Conservation (phyloP, 352 stramenopile species). For the Phytopythium mirpurense region DNA sequence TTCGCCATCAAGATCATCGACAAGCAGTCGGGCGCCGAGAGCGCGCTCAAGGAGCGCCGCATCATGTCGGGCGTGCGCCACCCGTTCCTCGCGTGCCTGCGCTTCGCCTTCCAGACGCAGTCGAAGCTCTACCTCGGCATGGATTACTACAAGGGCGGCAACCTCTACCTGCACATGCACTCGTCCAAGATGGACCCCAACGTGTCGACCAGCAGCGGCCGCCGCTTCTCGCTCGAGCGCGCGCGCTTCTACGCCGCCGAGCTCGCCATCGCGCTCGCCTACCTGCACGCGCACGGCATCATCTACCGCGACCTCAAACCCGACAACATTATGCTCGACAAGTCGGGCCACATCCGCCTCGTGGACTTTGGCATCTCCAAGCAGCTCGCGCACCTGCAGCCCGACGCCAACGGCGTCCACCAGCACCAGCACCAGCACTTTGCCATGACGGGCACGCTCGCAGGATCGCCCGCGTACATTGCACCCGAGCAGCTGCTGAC, state of each 20-base stretch:
- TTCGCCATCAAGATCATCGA: constrained; percentile 88
- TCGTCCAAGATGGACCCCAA: constrained; percentile 79
- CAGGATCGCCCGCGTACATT: constrained; percentile 83
- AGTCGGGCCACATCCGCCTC: constrained; percentile 82
- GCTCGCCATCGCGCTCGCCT: constrained; percentile 80
- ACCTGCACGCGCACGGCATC: constrained; percentile 83
- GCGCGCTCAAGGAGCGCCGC: constrained; percentile 64
- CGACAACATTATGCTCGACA: constrained; percentile 89
- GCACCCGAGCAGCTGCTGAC: constrained; percentile 78
- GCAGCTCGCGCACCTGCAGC: constrained; percentile 32
- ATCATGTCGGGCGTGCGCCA: constrained; percentile 76
- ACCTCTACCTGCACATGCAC: constrained; percentile 87
- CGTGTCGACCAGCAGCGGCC: constrained; percentile 62
- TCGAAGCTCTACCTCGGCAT: constrained; percentile 77
- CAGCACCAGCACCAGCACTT: constrained; percentile 33
- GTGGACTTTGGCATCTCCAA: constrained; percentile 90
- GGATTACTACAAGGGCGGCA: constrained; percentile 85
- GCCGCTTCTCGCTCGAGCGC: constrained; percentile 62
- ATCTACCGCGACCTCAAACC: constrained; percentile 88
- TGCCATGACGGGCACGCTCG: constrained; percentile 62
- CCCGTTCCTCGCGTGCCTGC: constrained; percentile 75
- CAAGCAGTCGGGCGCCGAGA: constrained; percentile 75
- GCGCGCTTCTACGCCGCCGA: constrained; percentile 86
- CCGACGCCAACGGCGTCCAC: constrained; percentile 10
- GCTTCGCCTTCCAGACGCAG: constrained; percentile 85